Evolutionary conservation across 2,329 filamentous ascomycete genomes (phyloP), one percentile per base, ranked within the genome.

Genomic region (Cladosporium sp.): DNA sequence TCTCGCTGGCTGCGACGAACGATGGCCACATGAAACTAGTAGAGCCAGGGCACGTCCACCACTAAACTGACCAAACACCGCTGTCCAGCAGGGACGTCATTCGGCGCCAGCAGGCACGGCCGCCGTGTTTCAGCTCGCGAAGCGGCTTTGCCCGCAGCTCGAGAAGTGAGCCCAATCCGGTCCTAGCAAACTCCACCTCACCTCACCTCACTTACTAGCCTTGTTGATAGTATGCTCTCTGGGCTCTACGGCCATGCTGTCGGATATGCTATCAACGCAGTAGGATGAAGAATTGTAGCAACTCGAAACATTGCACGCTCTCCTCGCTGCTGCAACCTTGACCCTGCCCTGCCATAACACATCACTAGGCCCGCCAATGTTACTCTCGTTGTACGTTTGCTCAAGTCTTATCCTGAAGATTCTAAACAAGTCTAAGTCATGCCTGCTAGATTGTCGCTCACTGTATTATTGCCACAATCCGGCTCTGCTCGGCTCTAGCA

Each of bases 1-100:
- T 47, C 43, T 30, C 43, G 43, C 43, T 47, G 43, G 43, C 43
- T 47, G 43, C 43, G 22, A 47, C 43, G 43, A 47, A 47, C 43
- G 43, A 47, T 30, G 25, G 22, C 22, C 43, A 28, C 43, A 47
- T 47, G 43, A 47, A 47, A 47, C 43, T 30, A 17, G 20, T 47
- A 22, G 22, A 30, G 7, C 22, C 43, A 45, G 43, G 43, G 43
- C 43, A 47, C 43, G 43, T 47, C 43, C 43, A 17, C 25, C 22
- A 20, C 43, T 28, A 34, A 34, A 34, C 30, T 2, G 30, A 11
- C 30, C 30, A 34, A 34, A 34, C 30, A 34, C 30, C 28, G 30
- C 30, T 34, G 30, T 3, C 30, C 7, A 34, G 30, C 30, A 34
- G 30, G 30, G 30, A 34, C 30, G 30, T 34, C 30, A 34, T 34